phyloP scores from a whole-genome alignment of 1,284 basidiomycete species.

The Melampsora americana region DNA sequence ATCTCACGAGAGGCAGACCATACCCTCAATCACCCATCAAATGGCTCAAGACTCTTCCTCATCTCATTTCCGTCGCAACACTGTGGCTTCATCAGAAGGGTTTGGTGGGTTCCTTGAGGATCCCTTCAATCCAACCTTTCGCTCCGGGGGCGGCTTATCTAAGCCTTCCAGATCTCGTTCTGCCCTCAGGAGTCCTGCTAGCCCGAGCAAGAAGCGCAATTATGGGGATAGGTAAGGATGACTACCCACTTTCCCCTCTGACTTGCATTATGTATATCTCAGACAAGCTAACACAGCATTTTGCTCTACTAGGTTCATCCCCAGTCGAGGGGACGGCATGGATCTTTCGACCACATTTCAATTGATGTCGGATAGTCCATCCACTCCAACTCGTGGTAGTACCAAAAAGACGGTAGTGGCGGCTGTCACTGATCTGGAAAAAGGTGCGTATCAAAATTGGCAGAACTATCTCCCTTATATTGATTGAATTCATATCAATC shows the following conservation, averaged over 20 bases:
- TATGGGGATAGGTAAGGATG: slow-evolving; percentile 37
- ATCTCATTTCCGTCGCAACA: background rate
- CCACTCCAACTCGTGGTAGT: slow-evolving; percentile 20
- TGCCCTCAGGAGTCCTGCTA: slow-evolving; percentile 13
- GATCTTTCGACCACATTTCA: slow-evolving; percentile 38
- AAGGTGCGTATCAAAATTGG: slow-evolving; percentile 10
- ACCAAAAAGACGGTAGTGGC: slow-evolving; percentile 32
- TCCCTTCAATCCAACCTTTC: slow-evolving; percentile 33
- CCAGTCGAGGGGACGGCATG: slow-evolving; percentile 19
- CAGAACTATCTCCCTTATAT: background rate
- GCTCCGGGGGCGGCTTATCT: background rate
- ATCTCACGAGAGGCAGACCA: background rate
- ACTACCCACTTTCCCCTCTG: background rate
- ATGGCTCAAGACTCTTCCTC: background rate
- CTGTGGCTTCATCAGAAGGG: background rate
- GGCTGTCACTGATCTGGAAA: slow-evolving; percentile 35
- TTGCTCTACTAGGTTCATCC: slow-evolving; percentile 25
- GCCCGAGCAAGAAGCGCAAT: slow-evolving; percentile 38
- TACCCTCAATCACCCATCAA: background rate
- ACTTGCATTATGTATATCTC: background rate
- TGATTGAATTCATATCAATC: background rate
- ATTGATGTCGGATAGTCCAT: slow-evolving; percentile 23
- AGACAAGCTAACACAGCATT: background rate
- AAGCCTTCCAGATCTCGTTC: slow-evolving; percentile 13
- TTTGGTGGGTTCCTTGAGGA: slow-evolving; percentile 4